These are phyloP conservation scores for Hamamelis virginiana DNA, from an alignment of 164 flowering plant species.

Conservation along the genomic window DNA sequence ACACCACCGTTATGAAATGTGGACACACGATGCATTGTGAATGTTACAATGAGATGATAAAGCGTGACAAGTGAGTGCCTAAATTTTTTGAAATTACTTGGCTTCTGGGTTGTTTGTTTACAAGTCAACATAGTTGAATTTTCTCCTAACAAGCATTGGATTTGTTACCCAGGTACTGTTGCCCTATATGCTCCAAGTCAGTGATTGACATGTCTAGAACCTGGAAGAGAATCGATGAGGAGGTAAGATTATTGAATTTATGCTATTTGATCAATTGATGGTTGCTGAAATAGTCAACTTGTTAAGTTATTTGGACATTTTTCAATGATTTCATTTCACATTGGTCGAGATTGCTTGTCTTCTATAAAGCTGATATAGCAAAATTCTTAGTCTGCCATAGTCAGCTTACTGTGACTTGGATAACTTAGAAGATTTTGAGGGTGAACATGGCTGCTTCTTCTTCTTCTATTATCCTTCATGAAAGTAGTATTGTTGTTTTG, in stretches of 20 bases:
- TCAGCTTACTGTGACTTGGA: neutral
- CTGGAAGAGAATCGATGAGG: constrained; percentile 85
- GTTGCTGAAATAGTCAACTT: neutral
- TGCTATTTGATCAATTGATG: neutral
- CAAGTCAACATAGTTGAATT: neutral
- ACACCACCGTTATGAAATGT: constrained; percentile 80
- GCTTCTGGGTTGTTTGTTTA: neutral
- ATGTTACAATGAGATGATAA: constrained; percentile 76
- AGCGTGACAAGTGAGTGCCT: constrained; percentile 65
- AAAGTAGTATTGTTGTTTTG: too few species aligned
- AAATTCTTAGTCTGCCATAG: neutral
- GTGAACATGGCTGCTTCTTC: too few species aligned
- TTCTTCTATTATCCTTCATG: too few species aligned
- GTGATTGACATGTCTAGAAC: constrained; percentile 72
- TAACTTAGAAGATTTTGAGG: neutral
- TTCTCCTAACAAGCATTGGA: neutral
- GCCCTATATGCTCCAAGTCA: constrained; percentile 91
- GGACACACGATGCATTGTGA: constrained; percentile 95
- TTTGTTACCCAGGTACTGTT: constrained; percentile 56
- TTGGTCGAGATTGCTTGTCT: neutral
- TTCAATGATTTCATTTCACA: neutral
- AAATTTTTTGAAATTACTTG: neutral
- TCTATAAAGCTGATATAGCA: too few species aligned
- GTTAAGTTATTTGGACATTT: neutral
- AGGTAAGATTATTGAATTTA: constrained; percentile 42